phyloP scores from a whole-genome alignment of 768 basidiomycete genomes.

The Psilocybe sp. region DNA sequence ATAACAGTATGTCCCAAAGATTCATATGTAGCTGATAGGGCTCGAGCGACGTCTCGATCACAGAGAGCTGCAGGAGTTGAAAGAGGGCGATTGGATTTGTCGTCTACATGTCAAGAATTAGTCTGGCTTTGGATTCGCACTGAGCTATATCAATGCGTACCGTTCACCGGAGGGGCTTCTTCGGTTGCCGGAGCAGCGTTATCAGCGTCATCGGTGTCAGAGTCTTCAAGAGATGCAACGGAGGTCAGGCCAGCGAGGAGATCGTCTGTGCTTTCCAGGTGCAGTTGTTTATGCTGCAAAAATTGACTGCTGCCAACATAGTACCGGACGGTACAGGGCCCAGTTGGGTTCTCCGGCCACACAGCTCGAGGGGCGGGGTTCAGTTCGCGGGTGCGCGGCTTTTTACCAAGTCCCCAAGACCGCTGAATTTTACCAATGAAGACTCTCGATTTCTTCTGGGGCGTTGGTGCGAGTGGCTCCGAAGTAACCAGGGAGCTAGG shows the following conservation, averaged over 20 bases:
- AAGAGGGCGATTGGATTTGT: not conserved
- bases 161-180: not conserved
- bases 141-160: slow-evolving; percentile 1
- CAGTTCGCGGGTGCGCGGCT: slow-evolving; percentile 7
- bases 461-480: not conserved
- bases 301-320: not conserved
- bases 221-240: slow-evolving; percentile 1
- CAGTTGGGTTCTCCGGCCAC: not conserved
- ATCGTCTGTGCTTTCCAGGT: not conserved
- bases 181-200: not conserved
- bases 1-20: too few relatives aligned
- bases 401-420: slow-evolving; percentile 10
- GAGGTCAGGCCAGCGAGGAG: slow-evolving; percentile 1
- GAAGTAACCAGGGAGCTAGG: not conserved
- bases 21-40: not conserved
- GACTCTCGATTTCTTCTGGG: not conserved
- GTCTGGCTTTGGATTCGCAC: not conserved
- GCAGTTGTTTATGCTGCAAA: not conserved
- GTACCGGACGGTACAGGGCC: not conserved
- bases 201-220: not conserved
- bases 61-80: slow-evolving; percentile 1
- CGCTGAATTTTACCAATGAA: slow-evolving; percentile 13
- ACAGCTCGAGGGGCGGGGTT: not conserved
- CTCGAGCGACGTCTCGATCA: slow-evolving; percentile 5
- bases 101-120: not conserved